phyloP scores from a whole-genome alignment of 2,329 filamentous ascomycete species.

The Neophaeococcomyces mojaviensis region DNA sequence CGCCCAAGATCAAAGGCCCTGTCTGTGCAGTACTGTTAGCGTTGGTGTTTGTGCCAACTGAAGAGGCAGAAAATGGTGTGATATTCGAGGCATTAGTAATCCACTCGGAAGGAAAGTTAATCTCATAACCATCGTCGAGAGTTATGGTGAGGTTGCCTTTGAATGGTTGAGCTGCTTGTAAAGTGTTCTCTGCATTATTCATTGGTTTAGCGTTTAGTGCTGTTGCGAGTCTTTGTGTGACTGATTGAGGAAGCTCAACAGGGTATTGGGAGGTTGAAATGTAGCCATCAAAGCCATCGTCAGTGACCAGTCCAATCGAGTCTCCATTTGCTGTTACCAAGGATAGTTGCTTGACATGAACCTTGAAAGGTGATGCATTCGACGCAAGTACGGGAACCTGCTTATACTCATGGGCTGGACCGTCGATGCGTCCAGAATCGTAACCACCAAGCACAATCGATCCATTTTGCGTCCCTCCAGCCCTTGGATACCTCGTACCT shows the following conservation, averaged over 20 bases:
- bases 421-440: constrained; percentile 36
- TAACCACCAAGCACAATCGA: constrained; percentile 39
- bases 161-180: constrained; percentile 31
- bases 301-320: constrained; percentile 20
- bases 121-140: constrained; percentile 32
- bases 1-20: constrained; percentile 29
- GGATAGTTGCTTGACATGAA: constrained; percentile 34
- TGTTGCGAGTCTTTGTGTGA: constrained; percentile 35
- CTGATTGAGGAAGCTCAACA: constrained; percentile 33
- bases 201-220: constrained; percentile 25
- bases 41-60: constrained; percentile 23
- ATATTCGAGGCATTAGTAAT: constrained; percentile 28
- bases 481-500: constrained; percentile 34
- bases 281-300: constrained; percentile 32
- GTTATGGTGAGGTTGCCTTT: constrained; percentile 35
- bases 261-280: constrained; percentile 38
- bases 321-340: constrained; percentile 24
- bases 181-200: constrained; percentile 19
- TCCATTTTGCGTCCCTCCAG: constrained; percentile 35
- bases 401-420: constrained; percentile 24
- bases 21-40: constrained; percentile 22
- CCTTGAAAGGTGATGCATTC: constrained; percentile 32
- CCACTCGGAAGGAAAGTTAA: constrained; percentile 32
- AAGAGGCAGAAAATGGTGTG: constrained; percentile 20
- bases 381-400: constrained; percentile 19